Conservation (phyloP, 371 early-diverging fungal species). For the Apophysomyces ossiformis region DNA sequence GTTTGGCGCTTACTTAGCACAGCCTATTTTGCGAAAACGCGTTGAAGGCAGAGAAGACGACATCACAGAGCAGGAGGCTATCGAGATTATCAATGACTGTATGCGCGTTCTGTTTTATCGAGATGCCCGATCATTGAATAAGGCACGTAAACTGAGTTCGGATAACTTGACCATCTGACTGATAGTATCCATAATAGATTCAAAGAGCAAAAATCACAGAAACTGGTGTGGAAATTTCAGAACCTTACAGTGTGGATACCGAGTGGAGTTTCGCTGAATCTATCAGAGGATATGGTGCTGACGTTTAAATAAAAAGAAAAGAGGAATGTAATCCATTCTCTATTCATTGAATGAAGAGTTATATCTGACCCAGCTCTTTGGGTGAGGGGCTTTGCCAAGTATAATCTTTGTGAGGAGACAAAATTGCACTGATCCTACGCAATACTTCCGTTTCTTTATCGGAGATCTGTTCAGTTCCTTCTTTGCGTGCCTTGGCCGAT, state of each 20-base stretch:
- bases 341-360: background rate
- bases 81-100: slow-evolving; percentile 85
- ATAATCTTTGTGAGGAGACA: slow-evolving; percentile 45
- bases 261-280: slow-evolving; percentile 94
- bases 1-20: slow-evolving; percentile 94
- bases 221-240: slow-evolving; percentile 82
- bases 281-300: slow-evolving; percentile 89
- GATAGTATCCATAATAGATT: slow-evolving; percentile 56
- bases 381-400: slow-evolving; percentile 53
- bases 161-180: background rate
- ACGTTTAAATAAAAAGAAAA: slow-evolving; percentile 17
- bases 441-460: slow-evolving; percentile 30
- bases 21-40: slow-evolving; percentile 94
- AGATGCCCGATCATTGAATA: slow-evolving; percentile 96
- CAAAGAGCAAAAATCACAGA: slow-evolving; percentile 91
- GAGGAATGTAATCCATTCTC: background rate
- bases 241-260: slow-evolving; percentile 88
- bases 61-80: slow-evolving; percentile 93
- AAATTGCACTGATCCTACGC: slow-evolving; percentile 25
- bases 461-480: slow-evolving; percentile 24
- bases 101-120: slow-evolving; percentile 97
- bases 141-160: slow-evolving; percentile 52
- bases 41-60: slow-evolving; percentile 86
- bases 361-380: slow-evolving; percentile 32
- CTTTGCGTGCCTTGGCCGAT: slow-evolving; percentile 37